Evolutionary conservation across 1,139 yeast species (phyloP), one percentile per base, ranked within the genome.

Genomic region (Blastobotrys illinoisensis): DNA sequence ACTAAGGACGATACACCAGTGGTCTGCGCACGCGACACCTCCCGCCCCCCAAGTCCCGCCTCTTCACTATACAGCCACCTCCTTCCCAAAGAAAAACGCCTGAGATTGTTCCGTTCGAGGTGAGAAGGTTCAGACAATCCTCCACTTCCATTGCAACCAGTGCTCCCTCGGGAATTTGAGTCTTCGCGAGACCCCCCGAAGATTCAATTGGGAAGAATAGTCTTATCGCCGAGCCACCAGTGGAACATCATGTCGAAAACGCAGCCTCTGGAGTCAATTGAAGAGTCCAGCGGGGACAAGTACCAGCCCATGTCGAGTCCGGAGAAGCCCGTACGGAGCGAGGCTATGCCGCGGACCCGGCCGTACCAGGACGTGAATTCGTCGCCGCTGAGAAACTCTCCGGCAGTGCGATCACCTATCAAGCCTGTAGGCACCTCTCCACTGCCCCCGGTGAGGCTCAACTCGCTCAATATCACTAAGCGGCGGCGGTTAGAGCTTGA

Each of bases 401-500:
- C 58, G 16, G 58, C 64, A 3, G 51, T 52, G 7, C 51, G 49
- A 43, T 64, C 67, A 18, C 67, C 67, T 2, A 53, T 57, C 18
- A 65, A 64, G 55, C 62, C 64, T 3, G 43, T 55, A 5, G 52
- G 52, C 43, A 48, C 60, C 13, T 50, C 62, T 5, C 58, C 60
- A 9, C 52, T 62, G 23, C 68, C 67, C 9, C 66, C 67, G 3
- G 52, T 64, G 18, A 52, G 56, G 13, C 49, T 60, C 1, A 65
- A 58, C n/a, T 52, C 62, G 23, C 60, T 66, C 23, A 53, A 54
- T n/a, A 62, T 66, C 13, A 55, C 62, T 20, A 66, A 66, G 51
- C 58, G 66, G 20, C 54, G 69, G 23, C 57, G 64, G 19, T 54
- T 66, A 20, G 65, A 62, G 45, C 63, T 64, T 9, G 54, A 55